phyloP scores from a whole-genome alignment of 345 rosid species.

The Noccaea bulbosa region DNA sequence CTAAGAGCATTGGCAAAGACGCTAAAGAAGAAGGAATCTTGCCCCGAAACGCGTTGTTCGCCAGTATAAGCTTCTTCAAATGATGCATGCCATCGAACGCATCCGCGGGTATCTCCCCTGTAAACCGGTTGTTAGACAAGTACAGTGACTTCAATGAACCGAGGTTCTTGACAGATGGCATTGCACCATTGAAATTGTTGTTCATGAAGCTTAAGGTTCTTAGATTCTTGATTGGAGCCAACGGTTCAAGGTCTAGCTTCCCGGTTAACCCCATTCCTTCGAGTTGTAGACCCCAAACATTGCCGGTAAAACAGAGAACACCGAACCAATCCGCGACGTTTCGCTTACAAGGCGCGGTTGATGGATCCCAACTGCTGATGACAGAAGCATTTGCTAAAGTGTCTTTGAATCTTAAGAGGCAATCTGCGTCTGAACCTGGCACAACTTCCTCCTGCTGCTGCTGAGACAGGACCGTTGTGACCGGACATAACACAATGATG shows the following conservation, averaged over 20 bases:
- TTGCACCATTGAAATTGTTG: constrained; percentile 57
- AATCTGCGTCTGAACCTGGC: constrained; percentile 47
- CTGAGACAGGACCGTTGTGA: constrained; percentile 26
- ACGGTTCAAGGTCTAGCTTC: constrained; percentile 48
- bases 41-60: constrained; percentile 62
- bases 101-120: constrained; percentile 59
- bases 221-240: constrained; percentile 46
- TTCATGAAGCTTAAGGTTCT: constrained; percentile 74
- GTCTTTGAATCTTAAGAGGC: constrained; percentile 47
- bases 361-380: constrained; percentile 52
- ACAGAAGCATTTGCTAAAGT: constrained; percentile 36
- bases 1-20: constrained; percentile 56
- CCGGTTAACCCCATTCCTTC: constrained; percentile 65
- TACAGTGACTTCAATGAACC: constrained; percentile 56
- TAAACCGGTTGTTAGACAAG: constrained; percentile 63
- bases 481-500: constrained; percentile 28
- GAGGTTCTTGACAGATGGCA: constrained; percentile 60
- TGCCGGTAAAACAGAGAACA: constrained; percentile 52
- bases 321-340: constrained; percentile 60
- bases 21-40: constrained; percentile 59
- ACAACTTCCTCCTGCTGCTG: constrained; percentile 23
- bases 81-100: constrained; percentile 62
- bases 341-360: constrained; percentile 47
- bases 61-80: constrained; percentile 61
- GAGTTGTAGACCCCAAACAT: constrained; percentile 65